A percentile compares a stretch with the other conserved stretches of the same genome.
Evolutionary conservation across 2,329 filamentous ascomycete species (phyloP).

Genomic region (Pleoardoris graminearum): DNA sequence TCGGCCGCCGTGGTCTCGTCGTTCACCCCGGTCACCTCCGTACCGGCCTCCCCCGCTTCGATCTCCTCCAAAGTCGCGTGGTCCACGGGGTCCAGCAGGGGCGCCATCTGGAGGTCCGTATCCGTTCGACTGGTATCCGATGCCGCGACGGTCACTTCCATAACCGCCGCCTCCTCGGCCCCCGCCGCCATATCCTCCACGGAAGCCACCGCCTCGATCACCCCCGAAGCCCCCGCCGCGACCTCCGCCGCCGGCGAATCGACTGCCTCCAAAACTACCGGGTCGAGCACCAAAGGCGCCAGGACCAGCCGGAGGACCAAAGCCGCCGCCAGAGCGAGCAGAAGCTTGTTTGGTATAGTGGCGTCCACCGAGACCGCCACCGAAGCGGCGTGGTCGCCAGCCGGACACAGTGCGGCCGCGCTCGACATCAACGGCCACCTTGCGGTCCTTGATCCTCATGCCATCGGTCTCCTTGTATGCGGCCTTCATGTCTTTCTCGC

Average conservation of each 20-base stretch:
- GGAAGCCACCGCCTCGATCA: constrained; percentile 49
- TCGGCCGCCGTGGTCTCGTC: constrained; percentile 31
- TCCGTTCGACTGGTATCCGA: constrained; percentile 50
- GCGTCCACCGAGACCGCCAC: constrained; percentile 87
- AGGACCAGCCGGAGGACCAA: constrained; percentile 50
- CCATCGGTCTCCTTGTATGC: constrained; percentile 88
- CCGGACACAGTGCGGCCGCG: constrained; percentile 90
- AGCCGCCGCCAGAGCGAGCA: constrained; percentile 65
- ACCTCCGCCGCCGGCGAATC: constrained; percentile 45
- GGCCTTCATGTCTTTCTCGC: constrained; percentile 99
- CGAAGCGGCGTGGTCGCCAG: constrained; percentile 89
- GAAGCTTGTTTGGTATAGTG: constrained; percentile 85
- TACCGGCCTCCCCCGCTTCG: constrained; percentile 30
- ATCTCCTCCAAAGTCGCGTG: constrained; percentile 43
- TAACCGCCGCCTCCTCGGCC: constrained; percentile 57
- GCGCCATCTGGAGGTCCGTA: constrained; percentile 52
- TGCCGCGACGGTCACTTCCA: constrained; percentile 46
- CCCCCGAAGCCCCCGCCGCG: constrained; percentile 53
- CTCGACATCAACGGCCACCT: constrained; percentile 94
- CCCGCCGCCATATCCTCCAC: constrained; percentile 55
- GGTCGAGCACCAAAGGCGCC: constrained; percentile 52
- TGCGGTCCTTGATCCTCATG: constrained; percentile 87
- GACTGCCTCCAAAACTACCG: constrained; percentile 52
- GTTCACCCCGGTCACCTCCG: constrained; percentile 16
- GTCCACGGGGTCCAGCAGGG: constrained; percentile 52